Evolutionary conservation across 768 basidiomycete genomes (phyloP).

Genomic region (Naganishia vishniacii): DNA sequence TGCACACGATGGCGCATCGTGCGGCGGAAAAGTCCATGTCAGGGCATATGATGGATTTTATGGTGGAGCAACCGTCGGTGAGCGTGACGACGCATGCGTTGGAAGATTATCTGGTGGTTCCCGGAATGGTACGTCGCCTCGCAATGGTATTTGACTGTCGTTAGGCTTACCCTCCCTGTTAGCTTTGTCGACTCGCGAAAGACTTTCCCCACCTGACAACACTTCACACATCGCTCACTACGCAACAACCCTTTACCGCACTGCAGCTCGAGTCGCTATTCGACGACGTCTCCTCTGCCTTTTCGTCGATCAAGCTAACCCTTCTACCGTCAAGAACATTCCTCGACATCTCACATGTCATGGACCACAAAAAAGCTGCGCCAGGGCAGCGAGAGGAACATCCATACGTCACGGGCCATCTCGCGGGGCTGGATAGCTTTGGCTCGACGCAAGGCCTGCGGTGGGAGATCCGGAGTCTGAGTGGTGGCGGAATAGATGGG

Average conservation of each 20-base stretch:
- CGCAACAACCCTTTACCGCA: neutral
- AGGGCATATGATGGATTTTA: conserved; percentile 7
- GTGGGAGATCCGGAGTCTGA: neutral
- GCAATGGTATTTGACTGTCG: too few species aligned
- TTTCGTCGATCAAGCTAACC: neutral
- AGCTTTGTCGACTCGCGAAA: neutral
- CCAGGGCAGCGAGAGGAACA: neutral
- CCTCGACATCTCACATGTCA: conserved; percentile 3
- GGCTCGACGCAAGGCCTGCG: neutral
- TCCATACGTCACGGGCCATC: neutral
- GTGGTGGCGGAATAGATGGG: neutral
- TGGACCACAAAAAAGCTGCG: neutral
- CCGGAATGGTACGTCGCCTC: neutral
- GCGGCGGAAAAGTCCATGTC: conserved; percentile 8
- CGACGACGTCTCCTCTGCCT: neutral
- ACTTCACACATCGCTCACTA: neutral
- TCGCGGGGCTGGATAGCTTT: conserved; percentile 7
- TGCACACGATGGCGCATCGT: conserved; percentile 8
- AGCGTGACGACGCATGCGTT: neutral
- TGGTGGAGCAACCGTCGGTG: neutral
- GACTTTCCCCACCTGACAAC: neutral
- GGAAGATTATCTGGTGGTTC: neutral
- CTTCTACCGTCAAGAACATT: neutral
- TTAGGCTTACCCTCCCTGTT: neutral
- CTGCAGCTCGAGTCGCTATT: neutral